These are phyloP conservation scores for Talaromyces piceae DNA, from an alignment of 2,329 filamentous ascomycete species.

Conservation along the genomic window DNA sequence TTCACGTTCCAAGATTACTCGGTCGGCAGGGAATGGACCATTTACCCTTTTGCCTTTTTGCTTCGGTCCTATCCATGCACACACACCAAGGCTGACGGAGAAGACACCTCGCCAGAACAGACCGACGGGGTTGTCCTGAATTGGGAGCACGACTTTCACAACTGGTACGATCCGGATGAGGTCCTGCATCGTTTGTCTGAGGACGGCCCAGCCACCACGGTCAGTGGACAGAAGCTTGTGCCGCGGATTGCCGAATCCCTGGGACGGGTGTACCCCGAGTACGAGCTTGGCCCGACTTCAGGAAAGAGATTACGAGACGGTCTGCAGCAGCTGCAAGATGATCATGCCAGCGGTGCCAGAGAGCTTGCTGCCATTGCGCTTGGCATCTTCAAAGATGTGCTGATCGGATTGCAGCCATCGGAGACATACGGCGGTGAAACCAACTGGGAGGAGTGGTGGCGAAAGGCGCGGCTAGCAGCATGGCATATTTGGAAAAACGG, in stretches of 20 bases:
- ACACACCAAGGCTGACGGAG: conserved; percentile 6
- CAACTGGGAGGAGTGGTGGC: conserved; percentile 45
- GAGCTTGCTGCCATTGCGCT: conserved; percentile 52
- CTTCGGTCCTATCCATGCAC: conserved; percentile 29
- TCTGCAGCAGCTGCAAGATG: conserved; percentile 44
- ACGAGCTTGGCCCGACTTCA: conserved; percentile 42
- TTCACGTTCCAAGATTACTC: conserved; percentile 50
- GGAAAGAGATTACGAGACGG: conserved; percentile 41
- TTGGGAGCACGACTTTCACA: conserved; percentile 55
- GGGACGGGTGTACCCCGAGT: conserved; percentile 53
- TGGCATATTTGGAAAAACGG: conserved; percentile 62
- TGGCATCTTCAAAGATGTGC: conserved; percentile 41
- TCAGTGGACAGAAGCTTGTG: conserved; percentile 37
- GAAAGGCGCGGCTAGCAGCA: conserved; percentile 45
- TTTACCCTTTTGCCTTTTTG: conserved; percentile 54
- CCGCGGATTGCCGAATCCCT: conserved; percentile 53
- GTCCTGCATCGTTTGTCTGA: conserved; percentile 25
- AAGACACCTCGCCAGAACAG: conserved; percentile 28
- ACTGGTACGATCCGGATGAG: conserved; percentile 49
- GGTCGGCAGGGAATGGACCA: conserved; percentile 52
- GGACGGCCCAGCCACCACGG: conserved; percentile 37
- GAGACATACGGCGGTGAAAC: conserved; percentile 6
- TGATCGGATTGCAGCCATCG: conserved; percentile 17
- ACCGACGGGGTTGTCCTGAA: conserved; percentile 48
- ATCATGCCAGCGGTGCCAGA: conserved; percentile 54